These are phyloP conservation scores for Globisporangium polare DNA, from an alignment of 352 stramenopile genomes.

Conservation along the genomic window DNA sequence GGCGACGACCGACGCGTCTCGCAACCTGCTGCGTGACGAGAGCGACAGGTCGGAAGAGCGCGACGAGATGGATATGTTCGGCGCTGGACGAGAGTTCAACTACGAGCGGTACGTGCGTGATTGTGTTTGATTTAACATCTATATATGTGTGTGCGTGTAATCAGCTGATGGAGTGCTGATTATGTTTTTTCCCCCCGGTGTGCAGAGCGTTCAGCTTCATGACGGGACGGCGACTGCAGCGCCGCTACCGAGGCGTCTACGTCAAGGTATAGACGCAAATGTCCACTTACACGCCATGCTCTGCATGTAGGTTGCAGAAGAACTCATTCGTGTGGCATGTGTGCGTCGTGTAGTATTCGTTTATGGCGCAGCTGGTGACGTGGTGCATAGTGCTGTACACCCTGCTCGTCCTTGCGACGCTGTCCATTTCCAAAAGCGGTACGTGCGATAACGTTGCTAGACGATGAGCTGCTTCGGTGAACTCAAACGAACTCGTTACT, in stretches of 20 bases:
- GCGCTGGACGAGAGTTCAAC: constrained; percentile 9
- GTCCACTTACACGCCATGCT: neutral
- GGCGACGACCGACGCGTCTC: too few relatives aligned
- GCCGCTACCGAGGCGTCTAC: constrained; percentile 38
- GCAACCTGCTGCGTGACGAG: neutral
- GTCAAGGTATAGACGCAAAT: constrained; percentile 19
- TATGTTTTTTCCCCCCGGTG: neutral
- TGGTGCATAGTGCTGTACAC: constrained; percentile 37
- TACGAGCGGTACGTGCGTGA: constrained; percentile 9
- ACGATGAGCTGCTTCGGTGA: too few relatives aligned
- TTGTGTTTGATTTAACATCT: neutral
- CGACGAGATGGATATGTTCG: neutral
- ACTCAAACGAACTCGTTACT: too few relatives aligned
- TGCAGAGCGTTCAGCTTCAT: constrained; percentile 35
- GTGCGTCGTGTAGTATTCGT: constrained; percentile 18
- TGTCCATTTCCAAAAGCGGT: constrained; percentile 14
- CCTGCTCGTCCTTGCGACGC: constrained; percentile 25
- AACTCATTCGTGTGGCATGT: neutral
- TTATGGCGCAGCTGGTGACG: constrained; percentile 28
- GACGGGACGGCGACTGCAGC: constrained; percentile 31
- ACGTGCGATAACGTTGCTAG: neutral
- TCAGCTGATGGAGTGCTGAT: too few relatives aligned
- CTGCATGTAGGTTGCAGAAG: neutral
- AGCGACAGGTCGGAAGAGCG: neutral
- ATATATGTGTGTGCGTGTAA: too few relatives aligned